Percentiles rank a stretch among this genome's conserved stretches.
Evolutionary conservation across 305 asterid genomes (phyloP).

Genomic region (Solanum aculeatissimum): DNA sequence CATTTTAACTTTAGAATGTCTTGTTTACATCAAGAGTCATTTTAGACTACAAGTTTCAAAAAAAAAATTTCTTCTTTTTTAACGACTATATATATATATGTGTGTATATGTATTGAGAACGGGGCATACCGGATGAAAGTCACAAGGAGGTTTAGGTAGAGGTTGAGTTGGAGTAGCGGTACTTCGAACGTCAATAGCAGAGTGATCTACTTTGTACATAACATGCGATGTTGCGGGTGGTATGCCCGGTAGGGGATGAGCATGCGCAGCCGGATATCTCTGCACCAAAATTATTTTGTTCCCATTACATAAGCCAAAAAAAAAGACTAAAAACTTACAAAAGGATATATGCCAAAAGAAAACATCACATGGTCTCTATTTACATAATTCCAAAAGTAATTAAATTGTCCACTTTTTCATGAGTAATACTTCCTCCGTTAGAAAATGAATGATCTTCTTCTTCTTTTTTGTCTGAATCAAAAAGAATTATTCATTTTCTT

Average conservation of each 20-base stretch:
- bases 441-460: background rate
- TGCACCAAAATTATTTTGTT: conserved; percentile 11
- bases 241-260: conserved; percentile 21
- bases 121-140: conserved; percentile 41
- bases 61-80: no score
- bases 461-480: no score
- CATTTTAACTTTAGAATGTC: no score
- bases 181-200: conserved; percentile 9
- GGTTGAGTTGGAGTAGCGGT: conserved; percentile 14
- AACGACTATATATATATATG: no score
- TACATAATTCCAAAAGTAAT: background rate
- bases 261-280: conserved; percentile 27
- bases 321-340: background rate
- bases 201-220: conserved; percentile 27
- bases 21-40: no score
- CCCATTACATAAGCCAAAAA: background rate
- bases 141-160: conserved; percentile 39
- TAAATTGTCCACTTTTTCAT: background rate
- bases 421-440: background rate
- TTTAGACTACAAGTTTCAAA: no score
- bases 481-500: no score
- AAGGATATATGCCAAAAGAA: background rate
- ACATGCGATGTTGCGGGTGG: conserved; percentile 8
- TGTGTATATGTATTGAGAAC: background rate
- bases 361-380: background rate